Evolutionary conservation across 1,284 basidiomycete species (phyloP).

Genomic region (Fomitopsis palustris): DNA sequence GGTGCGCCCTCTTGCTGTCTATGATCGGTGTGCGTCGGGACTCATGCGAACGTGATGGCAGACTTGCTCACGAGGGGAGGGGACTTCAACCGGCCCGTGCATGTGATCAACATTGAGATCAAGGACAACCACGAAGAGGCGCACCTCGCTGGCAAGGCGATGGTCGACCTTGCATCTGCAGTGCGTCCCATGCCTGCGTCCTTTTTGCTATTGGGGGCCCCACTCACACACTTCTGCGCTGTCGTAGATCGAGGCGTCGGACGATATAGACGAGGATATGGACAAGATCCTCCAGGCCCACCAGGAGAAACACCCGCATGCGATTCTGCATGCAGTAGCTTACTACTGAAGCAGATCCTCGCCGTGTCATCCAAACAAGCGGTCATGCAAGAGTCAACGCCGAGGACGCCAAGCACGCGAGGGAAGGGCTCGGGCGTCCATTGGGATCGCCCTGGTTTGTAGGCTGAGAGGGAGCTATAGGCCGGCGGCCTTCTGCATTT

Average conservation of each 20-base stretch:
- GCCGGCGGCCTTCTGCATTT: background rate
- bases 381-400: background rate
- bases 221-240: background rate
- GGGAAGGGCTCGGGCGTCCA: background rate
- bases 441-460: background rate
- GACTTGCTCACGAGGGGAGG: slow-evolving; percentile 89
- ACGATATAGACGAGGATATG: slow-evolving; percentile 91
- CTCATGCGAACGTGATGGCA: slow-evolving; percentile 28
- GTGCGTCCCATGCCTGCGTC: slow-evolving; percentile 44
- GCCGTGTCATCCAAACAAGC: too few relatives aligned
- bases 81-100: slow-evolving; percentile 91
- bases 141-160: slow-evolving; percentile 90
- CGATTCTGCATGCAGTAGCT: slow-evolving; percentile 85
- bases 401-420: background rate
- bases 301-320: slow-evolving; percentile 89
- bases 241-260: slow-evolving; percentile 77
- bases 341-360: slow-evolving; percentile 59
- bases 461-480: background rate
- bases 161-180: slow-evolving; percentile 88
- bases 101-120: slow-evolving; percentile 98
- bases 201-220: background rate
- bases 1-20: slow-evolving; percentile 53
- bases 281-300: slow-evolving; percentile 82
- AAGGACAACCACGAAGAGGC: slow-evolving; percentile 99
- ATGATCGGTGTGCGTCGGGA: slow-evolving; percentile 5